Conservation (phyloP, 2,329 filamentous ascomycete genomes). For the Arthroderma sp. region DNA sequence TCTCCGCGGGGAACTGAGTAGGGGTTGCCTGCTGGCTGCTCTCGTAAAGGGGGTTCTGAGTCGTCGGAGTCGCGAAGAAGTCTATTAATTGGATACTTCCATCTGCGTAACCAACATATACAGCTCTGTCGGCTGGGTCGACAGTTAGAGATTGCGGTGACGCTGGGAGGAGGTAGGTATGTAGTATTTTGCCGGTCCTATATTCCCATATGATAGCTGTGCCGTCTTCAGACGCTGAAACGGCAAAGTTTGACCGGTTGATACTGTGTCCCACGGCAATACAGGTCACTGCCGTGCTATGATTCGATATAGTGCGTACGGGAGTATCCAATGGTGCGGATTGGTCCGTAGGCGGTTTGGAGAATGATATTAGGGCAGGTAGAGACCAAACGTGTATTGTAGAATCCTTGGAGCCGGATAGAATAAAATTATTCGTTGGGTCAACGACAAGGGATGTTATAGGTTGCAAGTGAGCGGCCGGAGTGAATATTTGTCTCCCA, state of each 20-base stretch:
- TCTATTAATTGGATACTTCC: slow-evolving; percentile 70
- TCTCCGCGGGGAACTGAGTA: slow-evolving; percentile 27
- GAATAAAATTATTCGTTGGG: slow-evolving; percentile 43
- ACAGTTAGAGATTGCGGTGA: slow-evolving; percentile 58
- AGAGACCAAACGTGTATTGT: slow-evolving; percentile 89
- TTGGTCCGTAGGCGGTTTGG: slow-evolving; percentile 29
- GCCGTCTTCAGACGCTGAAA: slow-evolving; percentile 75
- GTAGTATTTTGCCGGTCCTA: slow-evolving; percentile 58
- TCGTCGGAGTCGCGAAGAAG: slow-evolving; percentile 45
- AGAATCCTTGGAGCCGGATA: slow-evolving; percentile 50
- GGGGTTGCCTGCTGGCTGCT: slow-evolving; percentile 26
- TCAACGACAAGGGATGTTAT: slow-evolving; percentile 63
- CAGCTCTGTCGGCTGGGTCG: slow-evolving; percentile 70
- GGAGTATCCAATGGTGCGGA: slow-evolving; percentile 45
- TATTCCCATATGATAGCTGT: slow-evolving; percentile 92
- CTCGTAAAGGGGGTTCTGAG: slow-evolving; percentile 25
- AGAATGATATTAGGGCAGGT: slow-evolving; percentile 55
- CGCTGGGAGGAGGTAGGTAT: slow-evolving; percentile 69
- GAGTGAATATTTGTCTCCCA: slow-evolving; percentile 32
- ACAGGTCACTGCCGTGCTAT: slow-evolving; percentile 41
- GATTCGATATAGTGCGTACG: slow-evolving; percentile 59
- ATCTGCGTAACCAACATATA: slow-evolving; percentile 70
- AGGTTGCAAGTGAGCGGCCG: slow-evolving; percentile 30
- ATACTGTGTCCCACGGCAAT: slow-evolving; percentile 52
- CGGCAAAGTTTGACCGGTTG: slow-evolving; percentile 64